phyloP scores from a whole-genome alignment of 2,329 filamentous ascomycete species.

The Aureobasidium mangrovei region DNA sequence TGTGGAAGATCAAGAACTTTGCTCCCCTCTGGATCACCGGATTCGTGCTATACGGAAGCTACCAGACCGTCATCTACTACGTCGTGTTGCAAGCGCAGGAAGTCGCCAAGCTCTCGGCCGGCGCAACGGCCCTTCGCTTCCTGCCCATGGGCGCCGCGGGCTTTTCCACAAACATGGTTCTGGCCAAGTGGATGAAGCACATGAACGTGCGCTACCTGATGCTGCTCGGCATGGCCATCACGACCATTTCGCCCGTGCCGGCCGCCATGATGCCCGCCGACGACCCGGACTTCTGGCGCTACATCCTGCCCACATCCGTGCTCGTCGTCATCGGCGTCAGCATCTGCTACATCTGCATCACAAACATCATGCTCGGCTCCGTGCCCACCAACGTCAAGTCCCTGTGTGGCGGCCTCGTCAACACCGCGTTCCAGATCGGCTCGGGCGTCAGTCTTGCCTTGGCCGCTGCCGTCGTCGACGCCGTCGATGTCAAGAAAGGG shows the following conservation, averaged over 20 bases:
- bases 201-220: slow-evolving; percentile 33
- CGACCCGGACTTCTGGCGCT: slow-evolving; percentile 28
- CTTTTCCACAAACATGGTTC: not conserved
- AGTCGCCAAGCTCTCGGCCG: slow-evolving; percentile 31
- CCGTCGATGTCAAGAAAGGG: slow-evolving; percentile 31
- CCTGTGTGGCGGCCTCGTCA: slow-evolving; percentile 35
- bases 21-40: slow-evolving; percentile 38
- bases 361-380: slow-evolving; percentile 32
- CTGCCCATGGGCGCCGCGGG: slow-evolving; percentile 35
- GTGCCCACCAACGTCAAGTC: slow-evolving; percentile 36
- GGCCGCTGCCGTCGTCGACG: slow-evolving; percentile 31
- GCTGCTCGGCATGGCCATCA: slow-evolving; percentile 28
- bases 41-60: slow-evolving; percentile 36
- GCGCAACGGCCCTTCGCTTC: slow-evolving; percentile 33
- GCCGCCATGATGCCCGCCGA: slow-evolving; percentile 20
- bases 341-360: slow-evolving; percentile 35
- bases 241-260: slow-evolving; percentile 32
- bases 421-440: slow-evolving; percentile 38
- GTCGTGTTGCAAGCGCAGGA: slow-evolving; percentile 35
- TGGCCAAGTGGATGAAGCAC: slow-evolving; percentile 31
- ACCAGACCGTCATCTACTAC: slow-evolving; percentile 37
- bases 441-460: slow-evolving; percentile 35
- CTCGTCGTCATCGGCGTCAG: slow-evolving; percentile 34
- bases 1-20: slow-evolving; percentile 41
- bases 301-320: slow-evolving; percentile 32